These are phyloP conservation scores for Lentithecium fluviatile DNA, from an alignment of 495 filamentous ascomycete genomes.

Conservation along the genomic window DNA sequence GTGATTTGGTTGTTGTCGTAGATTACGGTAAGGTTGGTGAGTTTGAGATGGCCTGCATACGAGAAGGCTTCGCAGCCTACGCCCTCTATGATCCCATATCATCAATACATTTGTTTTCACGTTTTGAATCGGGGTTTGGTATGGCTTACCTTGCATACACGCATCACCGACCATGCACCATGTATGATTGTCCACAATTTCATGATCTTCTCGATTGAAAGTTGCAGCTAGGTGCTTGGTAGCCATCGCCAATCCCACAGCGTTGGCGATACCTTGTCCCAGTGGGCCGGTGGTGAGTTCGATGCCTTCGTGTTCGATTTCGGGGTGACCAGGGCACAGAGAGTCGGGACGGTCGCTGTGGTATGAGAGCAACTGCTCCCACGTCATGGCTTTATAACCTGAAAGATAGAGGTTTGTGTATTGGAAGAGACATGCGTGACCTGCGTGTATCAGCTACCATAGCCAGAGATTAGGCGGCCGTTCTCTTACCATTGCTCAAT, in stretches of 20 bases:
- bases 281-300: slow-evolving; percentile 64
- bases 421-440: slow-evolving; percentile 61
- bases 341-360: slow-evolving; percentile 53
- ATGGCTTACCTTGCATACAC: slow-evolving; percentile 57
- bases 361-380: slow-evolving; percentile 61
- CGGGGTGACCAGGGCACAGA: slow-evolving; percentile 59
- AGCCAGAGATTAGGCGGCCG: too few relatives aligned
- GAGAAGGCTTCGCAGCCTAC: slow-evolving; percentile 58
- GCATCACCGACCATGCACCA: slow-evolving; percentile 62
- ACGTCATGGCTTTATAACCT: slow-evolving; percentile 59
- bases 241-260: slow-evolving; percentile 60
- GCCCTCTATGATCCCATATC: too few relatives aligned
- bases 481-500: slow-evolving; percentile 49
- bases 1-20: slow-evolving; percentile 63
- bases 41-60: slow-evolving; percentile 54
- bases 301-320: slow-evolving; percentile 60
- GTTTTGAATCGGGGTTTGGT: too few relatives aligned
- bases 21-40: slow-evolving; percentile 57
- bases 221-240: slow-evolving; percentile 55
- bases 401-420: slow-evolving; percentile 58
- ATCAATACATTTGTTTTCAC: too few relatives aligned
- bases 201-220: slow-evolving; percentile 53
- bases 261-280: slow-evolving; percentile 61
- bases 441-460: slow-evolving; percentile 8
- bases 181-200: slow-evolving; percentile 51